Evolutionary conservation across 139 green algal genomes (phyloP), one percentile per base, ranked within the genome.

Genomic region (Asterochloris erici): DNA sequence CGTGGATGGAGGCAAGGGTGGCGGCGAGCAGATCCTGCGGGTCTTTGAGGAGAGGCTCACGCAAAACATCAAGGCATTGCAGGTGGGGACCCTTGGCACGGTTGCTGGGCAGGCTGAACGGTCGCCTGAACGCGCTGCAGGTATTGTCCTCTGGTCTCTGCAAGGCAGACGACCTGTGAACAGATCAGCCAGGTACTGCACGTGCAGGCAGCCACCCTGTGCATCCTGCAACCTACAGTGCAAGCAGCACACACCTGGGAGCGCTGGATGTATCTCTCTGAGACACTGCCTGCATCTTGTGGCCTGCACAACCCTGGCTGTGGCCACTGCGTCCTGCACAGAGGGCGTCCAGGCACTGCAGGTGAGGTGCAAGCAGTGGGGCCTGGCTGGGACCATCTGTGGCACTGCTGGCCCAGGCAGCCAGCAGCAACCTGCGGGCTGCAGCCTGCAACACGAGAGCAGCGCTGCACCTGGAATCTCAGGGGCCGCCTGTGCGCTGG

Each of bases 1-100:
- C 17, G 92, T 98, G 77, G 93, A 97, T 71, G 92, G 92, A 26
- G 94, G 94, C 80, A 93, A 95, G 82, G 93, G 93, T 74, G 94
- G 94, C 89, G 87, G 83, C 68, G 83, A 86, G 78, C 77, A 83
- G 77, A 86, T 86, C 27, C 70, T 86, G 61, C 78, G 15, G 11
- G 94, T 98, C 80, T 98, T 98, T 90, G 95, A 98, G 89, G 87
- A 94, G 83, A 95, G 97, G 85, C 92, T 98, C 14, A 94, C 95
- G 60, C 89, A 97, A 73, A 86, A 91, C 81, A 96, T 98, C 83
- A 88, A 95, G 79, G 92, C 94, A 82, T 91, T 98, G 77, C 89
- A 94, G 23, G 98, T 98, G 86, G 88, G 89, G 78, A 89, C 77
- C 68, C 27, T 83, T n/a, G 47, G 76, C 74, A 28, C 73, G 61